phyloP scores from a whole-genome alignment of 768 basidiomycete genomes.

The Exidia glandulosa region DNA sequence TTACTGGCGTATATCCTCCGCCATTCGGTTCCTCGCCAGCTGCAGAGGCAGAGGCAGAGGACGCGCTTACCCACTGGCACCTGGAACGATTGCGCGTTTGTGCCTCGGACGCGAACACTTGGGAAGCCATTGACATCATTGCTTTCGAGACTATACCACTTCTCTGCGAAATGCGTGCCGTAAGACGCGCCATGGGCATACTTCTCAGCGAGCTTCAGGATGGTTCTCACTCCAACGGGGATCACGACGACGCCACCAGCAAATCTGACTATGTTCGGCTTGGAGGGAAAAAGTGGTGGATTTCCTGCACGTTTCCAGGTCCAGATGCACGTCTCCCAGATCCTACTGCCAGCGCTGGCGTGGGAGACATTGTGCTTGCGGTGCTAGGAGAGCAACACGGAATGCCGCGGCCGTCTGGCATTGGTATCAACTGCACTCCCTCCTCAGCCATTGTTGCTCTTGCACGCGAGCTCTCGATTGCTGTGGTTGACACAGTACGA shows the following conservation, averaged over 20 bases:
- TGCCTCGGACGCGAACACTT: slow-evolving; percentile 34
- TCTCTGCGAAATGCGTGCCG: slow-evolving; percentile 49
- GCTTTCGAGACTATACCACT: slow-evolving; percentile 76
- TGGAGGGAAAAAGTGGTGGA: slow-evolving; percentile 78
- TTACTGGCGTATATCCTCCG: slow-evolving; percentile 62
- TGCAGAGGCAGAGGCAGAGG: slow-evolving; percentile 28
- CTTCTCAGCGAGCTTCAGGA: slow-evolving; percentile 20
- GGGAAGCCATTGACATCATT: slow-evolving; percentile 48
- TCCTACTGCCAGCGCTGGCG: slow-evolving; percentile 11
- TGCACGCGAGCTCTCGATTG: slow-evolving; percentile 25
- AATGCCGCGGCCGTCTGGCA: slow-evolving; percentile 33
- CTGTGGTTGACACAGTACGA: slow-evolving; percentile 8
- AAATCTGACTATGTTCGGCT: too few relatives aligned
- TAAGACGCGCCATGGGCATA: slow-evolving; percentile 44
- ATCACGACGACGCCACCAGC: too few relatives aligned
- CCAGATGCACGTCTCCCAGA: slow-evolving; percentile 4
- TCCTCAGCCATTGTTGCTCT: slow-evolving; percentile 32
- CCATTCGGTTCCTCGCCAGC: slow-evolving; percentile 51
- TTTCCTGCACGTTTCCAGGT: slow-evolving; percentile 51
- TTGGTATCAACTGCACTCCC: slow-evolving; percentile 70
- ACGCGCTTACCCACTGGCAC: slow-evolving; percentile 52
- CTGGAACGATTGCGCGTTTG: slow-evolving; percentile 47
- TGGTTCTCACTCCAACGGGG: background rate
- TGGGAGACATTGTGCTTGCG: slow-evolving; percentile 30
- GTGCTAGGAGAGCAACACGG: slow-evolving; percentile 6